phyloP scores from a whole-genome alignment of 352 stramenopile species.

The Phytophthora pseudosyringae region DNA sequence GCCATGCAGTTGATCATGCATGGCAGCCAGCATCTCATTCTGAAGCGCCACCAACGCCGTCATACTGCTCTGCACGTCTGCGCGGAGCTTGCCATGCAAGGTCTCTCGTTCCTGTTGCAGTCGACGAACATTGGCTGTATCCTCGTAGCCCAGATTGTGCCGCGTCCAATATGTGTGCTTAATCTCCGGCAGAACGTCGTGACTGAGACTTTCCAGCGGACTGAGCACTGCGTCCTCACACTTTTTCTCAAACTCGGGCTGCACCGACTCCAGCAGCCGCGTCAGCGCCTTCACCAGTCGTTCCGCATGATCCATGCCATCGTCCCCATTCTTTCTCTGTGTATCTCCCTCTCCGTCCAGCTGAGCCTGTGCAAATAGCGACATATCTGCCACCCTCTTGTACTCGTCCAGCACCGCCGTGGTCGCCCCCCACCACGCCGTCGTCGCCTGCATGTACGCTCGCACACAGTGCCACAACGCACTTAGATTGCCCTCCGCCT shows the following conservation, averaged over 20 bases:
- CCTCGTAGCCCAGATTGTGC: slow-evolving; percentile 37
- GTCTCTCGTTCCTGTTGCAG: slow-evolving; percentile 59
- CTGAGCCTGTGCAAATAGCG: slow-evolving; percentile 41
- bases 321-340: slow-evolving; percentile 2
- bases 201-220: slow-evolving; percentile 50
- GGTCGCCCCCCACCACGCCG: slow-evolving; percentile 63
- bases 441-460: slow-evolving; percentile 66
- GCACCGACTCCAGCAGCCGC: slow-evolving; percentile 41
- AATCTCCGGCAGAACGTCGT: slow-evolving; percentile 67
- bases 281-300: slow-evolving; percentile 40
- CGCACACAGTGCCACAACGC: slow-evolving; percentile 80
- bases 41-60: slow-evolving; percentile 55
- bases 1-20: slow-evolving; percentile 45
- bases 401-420: slow-evolving; percentile 69
- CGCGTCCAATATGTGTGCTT: slow-evolving; percentile 84
- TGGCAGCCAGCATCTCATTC: slow-evolving; percentile 44
- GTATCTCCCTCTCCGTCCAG: slow-evolving; percentile 5
- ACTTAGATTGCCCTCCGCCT: slow-evolving; percentile 74
- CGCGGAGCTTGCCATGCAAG: slow-evolving; percentile 49
- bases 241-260: slow-evolving; percentile 48
- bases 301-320: slow-evolving; percentile 20
- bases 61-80: slow-evolving; percentile 66
- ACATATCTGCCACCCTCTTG: slow-evolving; percentile 60
- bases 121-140: slow-evolving; percentile 46
- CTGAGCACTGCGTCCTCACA: slow-evolving; percentile 54